Evolutionary conservation across 2,329 filamentous ascomycete species (phyloP).

Genomic region (Ophiostoma quercus): DNA sequence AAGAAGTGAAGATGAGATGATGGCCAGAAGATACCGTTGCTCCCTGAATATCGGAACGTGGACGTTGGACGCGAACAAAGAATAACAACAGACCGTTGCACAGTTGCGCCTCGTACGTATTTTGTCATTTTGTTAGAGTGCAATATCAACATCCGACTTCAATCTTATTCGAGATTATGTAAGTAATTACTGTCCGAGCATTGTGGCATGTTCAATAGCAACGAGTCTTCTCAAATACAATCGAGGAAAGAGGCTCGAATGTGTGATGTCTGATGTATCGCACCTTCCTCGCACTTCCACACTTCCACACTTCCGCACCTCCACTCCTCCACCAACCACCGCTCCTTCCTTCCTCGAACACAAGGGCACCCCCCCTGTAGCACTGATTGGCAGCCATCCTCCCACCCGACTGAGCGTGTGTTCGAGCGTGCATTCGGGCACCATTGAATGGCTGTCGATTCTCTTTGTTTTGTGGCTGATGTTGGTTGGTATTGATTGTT

Average conservation of each 20-base stretch:
- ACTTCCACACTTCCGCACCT: too few relatives aligned
- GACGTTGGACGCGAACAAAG: too few relatives aligned
- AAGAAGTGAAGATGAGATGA: too few relatives aligned
- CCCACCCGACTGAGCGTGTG: too few relatives aligned
- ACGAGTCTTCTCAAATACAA: too few relatives aligned
- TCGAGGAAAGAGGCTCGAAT: neutral
- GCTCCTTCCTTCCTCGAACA: neutral
- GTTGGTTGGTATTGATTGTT: neutral
- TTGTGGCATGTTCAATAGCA: neutral
- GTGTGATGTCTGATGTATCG: neutral
- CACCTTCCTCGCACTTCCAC: neutral
- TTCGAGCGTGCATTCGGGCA: too few relatives aligned
- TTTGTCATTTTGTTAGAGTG: too few relatives aligned
- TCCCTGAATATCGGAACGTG: too few relatives aligned
- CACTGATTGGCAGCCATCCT: neutral
- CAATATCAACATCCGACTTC: too few relatives aligned
- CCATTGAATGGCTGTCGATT: neutral
- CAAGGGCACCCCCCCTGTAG: conserved; percentile 1
- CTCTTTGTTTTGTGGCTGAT: neutral
- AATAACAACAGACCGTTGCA: too few relatives aligned
- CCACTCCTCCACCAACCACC: neutral
- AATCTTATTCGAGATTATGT: neutral
- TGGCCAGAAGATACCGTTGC: too few relatives aligned
- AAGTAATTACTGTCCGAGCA: neutral
- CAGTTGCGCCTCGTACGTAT: too few relatives aligned